Percentiles rank a stretch among this genome's conserved stretches.
phyloP scores from a whole-genome alignment of 1,284 basidiomycete species.

The Leccinum solheimii region DNA sequence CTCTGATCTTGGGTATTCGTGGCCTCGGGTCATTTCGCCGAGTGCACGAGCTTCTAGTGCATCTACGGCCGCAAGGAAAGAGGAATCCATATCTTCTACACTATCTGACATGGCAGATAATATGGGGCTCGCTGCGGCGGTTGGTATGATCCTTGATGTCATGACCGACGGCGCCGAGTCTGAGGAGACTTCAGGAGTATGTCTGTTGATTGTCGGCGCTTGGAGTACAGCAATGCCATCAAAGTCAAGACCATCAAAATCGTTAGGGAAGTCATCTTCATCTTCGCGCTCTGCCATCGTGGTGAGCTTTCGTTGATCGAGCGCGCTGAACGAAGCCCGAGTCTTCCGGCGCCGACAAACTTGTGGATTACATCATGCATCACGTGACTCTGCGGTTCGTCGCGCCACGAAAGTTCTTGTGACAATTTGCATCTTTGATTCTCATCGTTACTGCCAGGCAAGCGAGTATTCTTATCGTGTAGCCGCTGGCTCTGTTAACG shows the following conservation, averaged over 20 bases:
- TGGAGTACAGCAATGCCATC: slow-evolving; percentile 37
- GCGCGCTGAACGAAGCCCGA: not conserved
- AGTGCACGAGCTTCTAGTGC: slow-evolving; percentile 37
- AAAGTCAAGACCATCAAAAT: slow-evolving; percentile 41
- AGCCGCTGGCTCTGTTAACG: not conserved
- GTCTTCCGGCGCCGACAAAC: not conserved
- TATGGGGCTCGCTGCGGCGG: slow-evolving; percentile 15
- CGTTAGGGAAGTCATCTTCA: slow-evolving; percentile 44
- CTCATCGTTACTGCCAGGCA: not conserved
- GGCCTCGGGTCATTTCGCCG: slow-evolving; percentile 11
- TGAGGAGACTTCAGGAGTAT: slow-evolving; percentile 1
- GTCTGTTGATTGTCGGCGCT: slow-evolving; percentile 25
- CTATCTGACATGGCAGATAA: slow-evolving; percentile 30
- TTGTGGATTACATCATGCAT: not conserved
- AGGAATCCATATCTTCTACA: slow-evolving; percentile 35
- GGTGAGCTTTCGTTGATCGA: not conserved
- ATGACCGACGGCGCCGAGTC: not conserved
- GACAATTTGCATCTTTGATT: not conserved
- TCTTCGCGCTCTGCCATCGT: slow-evolving; percentile 28
- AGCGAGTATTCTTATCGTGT: not conserved
- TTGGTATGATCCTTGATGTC: not conserved
- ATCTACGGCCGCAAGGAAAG: slow-evolving; percentile 43
- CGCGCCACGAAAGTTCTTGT: not conserved
- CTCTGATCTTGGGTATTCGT: not conserved
- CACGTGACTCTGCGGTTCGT: slow-evolving; percentile 6